Evolutionary conservation across 164 flowering plant species (phyloP), one percentile per base, ranked within the genome.

Genomic region (Pachysandra terminalis): DNA sequence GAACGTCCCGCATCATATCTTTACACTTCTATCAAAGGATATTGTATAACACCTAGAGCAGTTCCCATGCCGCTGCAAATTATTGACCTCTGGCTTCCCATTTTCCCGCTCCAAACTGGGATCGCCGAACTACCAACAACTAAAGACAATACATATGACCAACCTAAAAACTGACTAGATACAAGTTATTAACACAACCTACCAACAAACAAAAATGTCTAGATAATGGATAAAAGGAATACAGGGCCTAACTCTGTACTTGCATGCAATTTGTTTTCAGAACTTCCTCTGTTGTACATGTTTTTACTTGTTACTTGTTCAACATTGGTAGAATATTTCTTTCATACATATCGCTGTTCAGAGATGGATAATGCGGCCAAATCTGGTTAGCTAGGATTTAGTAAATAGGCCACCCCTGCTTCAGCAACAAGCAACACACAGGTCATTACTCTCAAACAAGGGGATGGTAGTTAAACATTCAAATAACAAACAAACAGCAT

Each of bases 321-420:
- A 22, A 6, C 65, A 71, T 68, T 56, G 73, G 60, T n/a, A 82
- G 78, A n/a, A 84, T 37, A 72, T 77, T 80, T 57, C 75, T 75
- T 15, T 84, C 87, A 53, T 73, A 84, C 5, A 68, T 71, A 63
- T 80, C 78, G 83, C 68, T 75, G 23, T 71, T 65, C 81, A 84
- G 69, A 40, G 71, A 26, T 24, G 67, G 19, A 25, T 65, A 28
- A 61, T 84, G 60, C 13, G 0, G 19, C 40, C n/a, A 55, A 53
- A 84, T 55, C 12, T 73, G 60, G 19, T 65, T 53, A 3, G 61
- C 41, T 23, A 84, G 65, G 5, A 69, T 65, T 1, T 62, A 32
- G 21, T 19, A 41, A 13, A 74, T 45, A 2, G 1, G 9, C 13
- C 3, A 32, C 37, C 82, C 82, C 85, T 81, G 82, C 65, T 17